A percentile compares a stretch with the other conserved stretches of the same genome.
phyloP scores from a whole-genome alignment of 2,329 filamentous ascomycete genomes.

The Daldinia eschscholtzii region DNA sequence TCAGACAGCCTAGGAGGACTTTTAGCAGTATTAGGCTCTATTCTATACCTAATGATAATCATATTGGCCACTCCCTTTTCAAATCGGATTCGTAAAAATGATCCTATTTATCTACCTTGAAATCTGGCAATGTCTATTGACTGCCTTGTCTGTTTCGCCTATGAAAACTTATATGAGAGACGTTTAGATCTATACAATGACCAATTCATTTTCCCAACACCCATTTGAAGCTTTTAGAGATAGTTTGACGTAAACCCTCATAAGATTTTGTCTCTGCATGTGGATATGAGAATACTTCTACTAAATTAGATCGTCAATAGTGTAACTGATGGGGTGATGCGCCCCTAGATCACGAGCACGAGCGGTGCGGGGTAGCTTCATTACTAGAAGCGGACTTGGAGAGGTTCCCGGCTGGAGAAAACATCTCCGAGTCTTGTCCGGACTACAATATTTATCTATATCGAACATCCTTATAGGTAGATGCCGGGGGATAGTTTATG shows the following conservation, averaged over 20 bases:
- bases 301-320: neutral
- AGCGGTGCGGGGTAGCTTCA: constrained; percentile 30
- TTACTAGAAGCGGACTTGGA: neutral
- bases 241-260: neutral
- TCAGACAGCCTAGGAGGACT: too few relatives aligned
- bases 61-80: too few relatives aligned
- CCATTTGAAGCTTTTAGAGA: too few relatives aligned
- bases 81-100: too few relatives aligned
- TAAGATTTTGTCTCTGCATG: neutral
- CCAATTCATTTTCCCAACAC: too few relatives aligned
- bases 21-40: too few relatives aligned
- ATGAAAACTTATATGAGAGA: too few relatives aligned
- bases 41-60: too few relatives aligned
- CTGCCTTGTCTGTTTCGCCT: too few relatives aligned
- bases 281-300: neutral
- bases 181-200: too few relatives aligned
- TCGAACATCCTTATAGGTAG: neutral
- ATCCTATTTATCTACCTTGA: too few relatives aligned
- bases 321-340: constrained; percentile 16
- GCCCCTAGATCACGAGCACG: constrained; percentile 42
- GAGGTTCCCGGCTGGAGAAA: neutral
- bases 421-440: neutral
- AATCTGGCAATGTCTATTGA: too few relatives aligned
- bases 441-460: neutral
- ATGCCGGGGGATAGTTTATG: neutral